phyloP scores from a whole-genome alignment of 805 yeast genomes.

The Candida namnaoensis region DNA sequence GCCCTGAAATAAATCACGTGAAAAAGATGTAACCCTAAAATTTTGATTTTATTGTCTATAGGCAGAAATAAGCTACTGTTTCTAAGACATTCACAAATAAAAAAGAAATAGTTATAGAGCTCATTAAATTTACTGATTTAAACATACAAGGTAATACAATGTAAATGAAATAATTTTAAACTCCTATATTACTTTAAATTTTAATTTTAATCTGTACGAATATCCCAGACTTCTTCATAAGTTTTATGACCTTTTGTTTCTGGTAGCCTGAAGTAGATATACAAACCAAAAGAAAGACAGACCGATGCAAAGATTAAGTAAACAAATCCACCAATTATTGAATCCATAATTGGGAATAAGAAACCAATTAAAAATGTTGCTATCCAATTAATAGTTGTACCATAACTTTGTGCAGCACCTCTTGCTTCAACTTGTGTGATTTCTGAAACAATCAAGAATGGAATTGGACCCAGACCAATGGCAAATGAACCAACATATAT shows the following conservation, averaged over 20 bases:
- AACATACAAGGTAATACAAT: no score
- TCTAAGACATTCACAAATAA: no score
- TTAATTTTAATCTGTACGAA: constrained; percentile 11
- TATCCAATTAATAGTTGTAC: constrained; percentile 85
- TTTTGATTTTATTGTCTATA: no score
- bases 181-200: no score
- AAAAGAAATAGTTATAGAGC: no score
- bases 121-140: no score
- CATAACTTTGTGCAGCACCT: constrained; percentile 88
- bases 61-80: no score
- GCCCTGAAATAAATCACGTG: not conserved
- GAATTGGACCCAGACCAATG: constrained; percentile 91
- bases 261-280: constrained; percentile 46
- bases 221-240: constrained; percentile 63
- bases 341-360: constrained; percentile 67
- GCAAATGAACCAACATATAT: constrained; percentile 82
- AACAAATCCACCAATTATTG: constrained; percentile 64
- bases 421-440: constrained; percentile 76
- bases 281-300: constrained; percentile 40
- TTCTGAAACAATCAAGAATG: constrained; percentile 82
- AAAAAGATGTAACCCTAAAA: no score
- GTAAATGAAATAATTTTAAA: no score
- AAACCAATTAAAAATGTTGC: constrained; percentile 80
- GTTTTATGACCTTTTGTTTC: constrained; percentile 64
- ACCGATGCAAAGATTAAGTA: constrained; percentile 63